Evolutionary conservation across 2,329 filamentous ascomycete genomes (phyloP), one percentile per base, ranked within the genome.

Genomic region (Neofusicoccum cordaticola): DNA sequence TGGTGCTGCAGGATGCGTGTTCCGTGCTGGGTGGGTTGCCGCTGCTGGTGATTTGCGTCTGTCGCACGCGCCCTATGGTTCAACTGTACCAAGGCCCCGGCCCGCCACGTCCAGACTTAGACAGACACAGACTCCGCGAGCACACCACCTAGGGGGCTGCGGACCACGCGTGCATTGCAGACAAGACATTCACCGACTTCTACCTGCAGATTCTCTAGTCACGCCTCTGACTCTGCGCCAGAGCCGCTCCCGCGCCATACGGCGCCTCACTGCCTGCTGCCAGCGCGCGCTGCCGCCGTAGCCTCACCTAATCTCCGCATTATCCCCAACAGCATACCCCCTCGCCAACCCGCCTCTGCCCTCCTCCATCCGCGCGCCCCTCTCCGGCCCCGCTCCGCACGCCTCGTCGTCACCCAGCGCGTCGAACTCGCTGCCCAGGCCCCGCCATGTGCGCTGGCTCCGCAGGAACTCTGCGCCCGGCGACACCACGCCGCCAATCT

Each of bases 401-500:
- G 84, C 82, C n/a, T 85, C 82, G 35, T 88, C 85, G 68, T 86
- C 82, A 51, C 84, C 83, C n/a, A 85, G 82, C 42, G 56, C 47
- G 39, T 89, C 85, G 71, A 93, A 96, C 74, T 99, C 95, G 67
- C 87, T 96, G 0, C 95, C 95, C 27, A 99, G 79, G 0, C 95
- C 95, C 72, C 90, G 90, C 95, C 95, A 99, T 3, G 92, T 96
- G 64, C 95, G 82, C 71, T 93, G 86, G 3, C 89, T 90, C 37
- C 89, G 86, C 67, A 99, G 79, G 70, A 86, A 98, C 75, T 97
- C 92, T 0, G 95, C 95, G 0, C 92, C 95, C 0, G 95, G 95
- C 51, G 94, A 98, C n/a, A 90, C 83, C 0, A 94, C 86, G 6
- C 93, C 92, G 60, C 93, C 94, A 69, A 98, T 87, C 51, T 88